Evolutionary conservation across 805 yeast genomes (phyloP).

Genomic region (Ascoidea tarda): DNA sequence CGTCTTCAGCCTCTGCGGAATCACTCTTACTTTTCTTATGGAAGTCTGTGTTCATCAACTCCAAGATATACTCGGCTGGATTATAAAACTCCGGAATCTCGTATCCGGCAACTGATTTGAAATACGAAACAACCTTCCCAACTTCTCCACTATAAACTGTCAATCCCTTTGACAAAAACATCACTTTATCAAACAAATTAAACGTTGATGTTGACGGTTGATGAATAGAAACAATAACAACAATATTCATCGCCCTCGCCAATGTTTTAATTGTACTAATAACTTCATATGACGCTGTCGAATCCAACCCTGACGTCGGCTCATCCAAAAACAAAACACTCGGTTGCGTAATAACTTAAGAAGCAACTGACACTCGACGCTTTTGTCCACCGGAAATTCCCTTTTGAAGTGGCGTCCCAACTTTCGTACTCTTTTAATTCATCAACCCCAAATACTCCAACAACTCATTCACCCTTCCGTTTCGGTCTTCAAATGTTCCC

Average conservation of each 20-base stretch:
- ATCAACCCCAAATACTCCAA: slow-evolving; percentile 1
- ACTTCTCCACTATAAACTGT: slow-evolving; percentile 11
- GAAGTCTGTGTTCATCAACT: slow-evolving; percentile 3
- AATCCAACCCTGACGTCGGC: not conserved
- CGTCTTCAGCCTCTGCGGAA: not conserved
- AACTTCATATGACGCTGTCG: not conserved
- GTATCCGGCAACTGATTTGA: slow-evolving; percentile 11
- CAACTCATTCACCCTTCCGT: not conserved
- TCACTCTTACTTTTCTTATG: not conserved
- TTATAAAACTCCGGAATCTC: slow-evolving; percentile 13
- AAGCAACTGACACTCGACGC: slow-evolving; percentile 9
- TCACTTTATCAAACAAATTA: slow-evolving; percentile 16
- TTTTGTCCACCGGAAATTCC: slow-evolving; percentile 12
- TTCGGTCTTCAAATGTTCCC: not conserved
- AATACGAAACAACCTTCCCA: slow-evolving; percentile 10
- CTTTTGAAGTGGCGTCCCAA: slow-evolving; percentile 3
- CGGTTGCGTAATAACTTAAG: not conserved
- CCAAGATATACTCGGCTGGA: slow-evolving; percentile 19
- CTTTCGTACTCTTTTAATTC: not conserved
- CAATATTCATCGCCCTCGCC: not conserved
- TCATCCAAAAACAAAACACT: not conserved
- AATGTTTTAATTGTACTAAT: not conserved
- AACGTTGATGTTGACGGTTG: slow-evolving; percentile 22
- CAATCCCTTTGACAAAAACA: slow-evolving; percentile 17
- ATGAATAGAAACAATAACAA: slow-evolving; percentile 16